Evolutionary conservation across 768 basidiomycete genomes (phyloP).

Genomic region (Tylopilus cervinicoccineus): DNA sequence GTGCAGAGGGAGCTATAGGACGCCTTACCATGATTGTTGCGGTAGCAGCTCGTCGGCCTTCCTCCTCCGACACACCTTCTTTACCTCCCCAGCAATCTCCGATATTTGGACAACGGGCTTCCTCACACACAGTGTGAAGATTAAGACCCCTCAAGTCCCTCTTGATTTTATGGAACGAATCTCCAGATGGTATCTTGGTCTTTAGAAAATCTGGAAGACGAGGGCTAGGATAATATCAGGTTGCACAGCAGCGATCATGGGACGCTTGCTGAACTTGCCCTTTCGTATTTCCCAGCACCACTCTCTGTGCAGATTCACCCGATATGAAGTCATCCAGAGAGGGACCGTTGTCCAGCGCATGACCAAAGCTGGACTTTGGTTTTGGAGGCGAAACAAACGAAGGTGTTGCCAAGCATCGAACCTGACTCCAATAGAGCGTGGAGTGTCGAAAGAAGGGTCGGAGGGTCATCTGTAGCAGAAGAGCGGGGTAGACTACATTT

Average conservation of each 20-base stretch:
- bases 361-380: slow-evolving; percentile 42
- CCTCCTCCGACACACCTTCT: slow-evolving; percentile 56
- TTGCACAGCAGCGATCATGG: neutral
- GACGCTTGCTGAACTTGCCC: slow-evolving; percentile 44
- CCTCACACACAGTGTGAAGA: slow-evolving; percentile 96
- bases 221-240: slow-evolving; percentile 45
- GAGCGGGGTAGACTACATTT: neutral
- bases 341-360: slow-evolving; percentile 61
- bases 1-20: neutral
- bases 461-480: slow-evolving; percentile 9
- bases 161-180: slow-evolving; percentile 89
- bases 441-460: slow-evolving; percentile 13
- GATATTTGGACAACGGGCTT: slow-evolving; percentile 97
- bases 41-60: slow-evolving; percentile 80
- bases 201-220: slow-evolving; percentile 86
- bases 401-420: slow-evolving; percentile 46
- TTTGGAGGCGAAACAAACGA: slow-evolving; percentile 29
- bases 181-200: slow-evolving; percentile 86
- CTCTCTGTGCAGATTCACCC: slow-evolving; percentile 49
- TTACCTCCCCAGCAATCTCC: slow-evolving; percentile 99
- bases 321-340: slow-evolving; percentile 78
- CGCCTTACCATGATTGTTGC: slow-evolving; percentile 93
- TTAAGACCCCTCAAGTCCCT: slow-evolving; percentile 88
- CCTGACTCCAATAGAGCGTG: slow-evolving; percentile 15
- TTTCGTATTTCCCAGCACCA: slow-evolving; percentile 68